Evolutionary conservation across 2,329 filamentous ascomycete genomes (phyloP).

Genomic region (Cordyceps tenuipes): DNA sequence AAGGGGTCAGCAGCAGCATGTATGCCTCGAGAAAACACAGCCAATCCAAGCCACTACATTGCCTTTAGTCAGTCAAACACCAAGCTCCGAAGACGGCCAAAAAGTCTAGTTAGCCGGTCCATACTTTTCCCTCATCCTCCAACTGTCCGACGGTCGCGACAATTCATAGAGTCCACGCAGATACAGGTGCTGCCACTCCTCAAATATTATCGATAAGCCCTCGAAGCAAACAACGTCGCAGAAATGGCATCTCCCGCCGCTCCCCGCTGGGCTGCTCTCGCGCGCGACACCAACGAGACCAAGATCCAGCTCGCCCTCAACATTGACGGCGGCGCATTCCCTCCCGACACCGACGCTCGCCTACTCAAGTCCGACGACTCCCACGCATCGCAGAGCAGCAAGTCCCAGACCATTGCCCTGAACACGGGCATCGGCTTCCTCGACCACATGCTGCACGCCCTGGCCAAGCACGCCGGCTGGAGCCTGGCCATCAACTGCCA

Average conservation of each 20-base stretch:
- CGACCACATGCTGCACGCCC: conserved; percentile 96
- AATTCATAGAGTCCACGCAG: neutral
- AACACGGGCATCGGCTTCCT: conserved; percentile 95
- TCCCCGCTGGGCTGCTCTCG: conserved; percentile 64
- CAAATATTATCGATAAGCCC: too few relatives aligned
- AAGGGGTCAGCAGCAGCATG: too few relatives aligned
- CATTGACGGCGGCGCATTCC: conserved; percentile 79
- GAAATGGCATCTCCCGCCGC: neutral
- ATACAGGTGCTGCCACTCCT: neutral
- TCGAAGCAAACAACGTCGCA: neutral
- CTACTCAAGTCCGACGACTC: conserved; percentile 44
- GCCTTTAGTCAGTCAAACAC: neutral
- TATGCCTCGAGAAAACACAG: too few relatives aligned
- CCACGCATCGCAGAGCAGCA: conserved; percentile 78
- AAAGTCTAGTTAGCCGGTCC: neutral
- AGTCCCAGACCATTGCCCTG: conserved; percentile 77
- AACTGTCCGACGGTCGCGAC: neutral
- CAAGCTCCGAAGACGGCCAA: conserved; percentile 8
- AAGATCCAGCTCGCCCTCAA: conserved; percentile 91
- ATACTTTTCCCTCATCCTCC: neutral
- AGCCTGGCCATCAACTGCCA: conserved; percentile 73
- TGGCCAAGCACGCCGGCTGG: conserved; percentile 95
- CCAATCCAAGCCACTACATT: neutral
- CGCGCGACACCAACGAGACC: conserved; percentile 94
- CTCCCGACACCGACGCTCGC: conserved; percentile 51